phyloP scores from a whole-genome alignment of 2,329 filamentous ascomycete genomes.

The Arthrobotrys pseudoclavata region DNA sequence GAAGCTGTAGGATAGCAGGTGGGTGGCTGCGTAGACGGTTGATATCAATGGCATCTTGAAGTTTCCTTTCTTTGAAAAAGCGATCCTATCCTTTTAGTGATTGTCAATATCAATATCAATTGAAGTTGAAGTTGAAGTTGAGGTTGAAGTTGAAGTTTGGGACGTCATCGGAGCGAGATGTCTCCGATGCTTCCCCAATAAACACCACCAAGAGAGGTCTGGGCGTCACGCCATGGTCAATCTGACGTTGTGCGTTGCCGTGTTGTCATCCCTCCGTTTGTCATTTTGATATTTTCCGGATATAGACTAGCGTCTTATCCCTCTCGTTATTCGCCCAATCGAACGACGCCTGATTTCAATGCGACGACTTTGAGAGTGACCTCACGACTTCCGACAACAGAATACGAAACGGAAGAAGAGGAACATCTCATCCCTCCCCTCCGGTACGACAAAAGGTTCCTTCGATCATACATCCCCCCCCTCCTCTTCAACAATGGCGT shows the following conservation, averaged over 20 bases:
- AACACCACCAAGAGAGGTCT: too few species aligned
- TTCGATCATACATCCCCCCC: neutral
- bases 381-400: constrained; percentile 49
- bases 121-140: constrained; percentile 18
- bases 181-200: too few species aligned
- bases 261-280: constrained; percentile 24
- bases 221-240: constrained; percentile 13
- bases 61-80: neutral
- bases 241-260: neutral
- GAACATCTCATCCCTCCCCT: neutral
- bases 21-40: constrained; percentile 59
- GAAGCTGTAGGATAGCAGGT: constrained; percentile 75
- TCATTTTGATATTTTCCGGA: neutral
- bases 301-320: neutral
- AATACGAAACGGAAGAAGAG: neutral
- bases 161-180: too few species aligned
- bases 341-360: constrained; percentile 25
- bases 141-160: too few species aligned
- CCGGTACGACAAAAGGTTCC: too few species aligned
- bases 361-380: constrained; percentile 1
- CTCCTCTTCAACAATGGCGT: constrained; percentile 74
- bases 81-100: too few species aligned
- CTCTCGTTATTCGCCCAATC: constrained; percentile 18
- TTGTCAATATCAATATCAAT: constrained; percentile 3
- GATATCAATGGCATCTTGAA: constrained; percentile 61